Percentiles rank a stretch among this genome's conserved stretches.
These are phyloP conservation scores for Podosphaera xanthii DNA, from an alignment of 2,329 filamentous ascomycete genomes.

Conservation along the genomic window DNA sequence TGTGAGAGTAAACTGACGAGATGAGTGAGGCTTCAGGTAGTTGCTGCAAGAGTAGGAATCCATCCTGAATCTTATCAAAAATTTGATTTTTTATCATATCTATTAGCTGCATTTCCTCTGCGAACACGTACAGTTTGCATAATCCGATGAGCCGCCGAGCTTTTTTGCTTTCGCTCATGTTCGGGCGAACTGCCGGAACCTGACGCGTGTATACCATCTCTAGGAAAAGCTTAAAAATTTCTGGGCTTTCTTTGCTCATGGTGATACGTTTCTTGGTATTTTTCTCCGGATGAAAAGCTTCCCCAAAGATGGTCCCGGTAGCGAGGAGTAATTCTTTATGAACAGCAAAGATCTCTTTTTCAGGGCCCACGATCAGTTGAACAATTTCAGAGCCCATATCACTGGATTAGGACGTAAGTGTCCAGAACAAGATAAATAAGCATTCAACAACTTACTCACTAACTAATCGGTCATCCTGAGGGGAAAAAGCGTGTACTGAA, in stretches of 20 bases:
- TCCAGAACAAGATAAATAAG: not conserved
- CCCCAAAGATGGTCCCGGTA: not conserved
- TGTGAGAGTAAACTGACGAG: slow-evolving; percentile 5
- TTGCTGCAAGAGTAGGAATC: slow-evolving; percentile 4
- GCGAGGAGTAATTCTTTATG: slow-evolving; percentile 6
- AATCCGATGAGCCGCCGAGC: slow-evolving; percentile 3
- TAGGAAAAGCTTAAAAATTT: slow-evolving; percentile 8
- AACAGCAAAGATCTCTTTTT: slow-evolving; percentile 1
- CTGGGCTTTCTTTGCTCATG: slow-evolving; percentile 2
- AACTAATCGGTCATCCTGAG: not conserved
- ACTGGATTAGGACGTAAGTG: slow-evolving; percentile 1
- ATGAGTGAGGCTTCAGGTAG: slow-evolving; percentile 4
- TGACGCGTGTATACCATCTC: slow-evolving; percentile 7
- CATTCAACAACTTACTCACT: slow-evolving; percentile 2
- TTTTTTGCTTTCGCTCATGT: not conserved
- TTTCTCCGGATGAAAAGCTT: not conserved
- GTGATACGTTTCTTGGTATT: not conserved
- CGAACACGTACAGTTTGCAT: slow-evolving; percentile 8
- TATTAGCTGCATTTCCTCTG: slow-evolving; percentile 4
- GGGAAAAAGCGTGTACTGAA: not conserved
- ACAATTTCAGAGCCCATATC: slow-evolving; percentile 6
- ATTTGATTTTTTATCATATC: slow-evolving; percentile 6
- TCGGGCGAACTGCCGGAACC: slow-evolving; percentile 3
- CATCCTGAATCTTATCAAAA: slow-evolving; percentile 12
- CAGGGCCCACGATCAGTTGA: slow-evolving; percentile 3